phyloP scores from a whole-genome alignment of 495 filamentous ascomycete species.

The Tuber calosporum region DNA sequence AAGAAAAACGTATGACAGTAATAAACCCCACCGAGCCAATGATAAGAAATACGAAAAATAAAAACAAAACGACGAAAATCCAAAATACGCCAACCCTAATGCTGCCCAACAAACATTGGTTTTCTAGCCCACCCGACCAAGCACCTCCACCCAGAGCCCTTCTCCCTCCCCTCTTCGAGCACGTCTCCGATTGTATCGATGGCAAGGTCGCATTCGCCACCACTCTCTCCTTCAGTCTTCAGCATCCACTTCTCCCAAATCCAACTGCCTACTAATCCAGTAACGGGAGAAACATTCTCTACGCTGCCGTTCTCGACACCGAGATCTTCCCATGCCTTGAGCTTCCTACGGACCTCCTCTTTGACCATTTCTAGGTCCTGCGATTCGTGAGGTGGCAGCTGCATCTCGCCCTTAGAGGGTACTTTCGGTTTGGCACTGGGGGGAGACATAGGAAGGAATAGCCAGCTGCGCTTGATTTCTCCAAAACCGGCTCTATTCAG shows the following conservation, averaged over 20 bases:
- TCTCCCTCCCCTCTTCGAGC: conserved; percentile 73
- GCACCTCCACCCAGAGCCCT: conserved; percentile 75
- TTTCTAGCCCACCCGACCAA: conserved; percentile 87
- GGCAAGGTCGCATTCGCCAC: conserved; percentile 52
- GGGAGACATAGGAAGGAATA: conserved; percentile 73
- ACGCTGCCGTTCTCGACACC: conserved; percentile 62
- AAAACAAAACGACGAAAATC: conserved; percentile 21
- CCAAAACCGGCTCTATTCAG: conserved; percentile 68
- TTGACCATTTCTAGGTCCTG: conserved; percentile 44
- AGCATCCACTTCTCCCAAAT: conserved; percentile 95
- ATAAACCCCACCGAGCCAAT: conserved; percentile 1
- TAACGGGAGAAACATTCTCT: conserved; percentile 62
- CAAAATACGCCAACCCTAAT: conserved; percentile 36
- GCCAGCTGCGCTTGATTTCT: conserved; percentile 77
- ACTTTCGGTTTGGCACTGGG: conserved; percentile 52
- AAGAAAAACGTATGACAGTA: neutral
- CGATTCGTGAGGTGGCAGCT: conserved; percentile 37
- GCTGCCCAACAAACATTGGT: conserved; percentile 46
- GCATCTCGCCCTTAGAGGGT: conserved; percentile 49
- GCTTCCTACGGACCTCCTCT: conserved; percentile 38
- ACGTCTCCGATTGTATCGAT: conserved; percentile 72
- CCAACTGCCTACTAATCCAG: conserved; percentile 79
- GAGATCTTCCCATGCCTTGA: conserved; percentile 55
- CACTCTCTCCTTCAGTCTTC: conserved; percentile 70
- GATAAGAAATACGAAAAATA: conserved; percentile 9